Evolutionary conservation across 352 stramenopile genomes (phyloP).

Genomic region (Phytopythium litorale): DNA sequence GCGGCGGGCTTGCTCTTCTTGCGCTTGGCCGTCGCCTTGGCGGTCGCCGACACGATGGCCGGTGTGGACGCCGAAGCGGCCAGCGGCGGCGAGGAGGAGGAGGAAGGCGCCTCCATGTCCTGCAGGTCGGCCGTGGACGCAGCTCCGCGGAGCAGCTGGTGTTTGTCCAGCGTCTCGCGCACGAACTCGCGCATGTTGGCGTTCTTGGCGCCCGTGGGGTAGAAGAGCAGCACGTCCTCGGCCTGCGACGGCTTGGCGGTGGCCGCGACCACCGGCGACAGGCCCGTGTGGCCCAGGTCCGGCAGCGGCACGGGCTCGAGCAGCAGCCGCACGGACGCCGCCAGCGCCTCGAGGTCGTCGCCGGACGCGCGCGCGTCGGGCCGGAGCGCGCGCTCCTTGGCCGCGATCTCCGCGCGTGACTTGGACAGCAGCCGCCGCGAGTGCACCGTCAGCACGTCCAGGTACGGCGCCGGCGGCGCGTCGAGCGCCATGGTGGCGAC

Average conservation of each 20-base stretch:
- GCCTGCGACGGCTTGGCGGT: conserved; percentile 2
- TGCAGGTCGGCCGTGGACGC: conserved; percentile 9
- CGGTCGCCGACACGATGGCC: conserved; percentile 7
- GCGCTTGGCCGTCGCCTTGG: conserved; percentile 9
- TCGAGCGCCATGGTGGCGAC: background rate
- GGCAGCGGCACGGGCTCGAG: conserved; percentile 60
- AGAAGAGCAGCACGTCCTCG: conserved; percentile 57
- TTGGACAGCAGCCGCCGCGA: conserved; percentile 43
- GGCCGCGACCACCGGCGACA: conserved; percentile 10
- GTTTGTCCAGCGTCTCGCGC: conserved; percentile 49
- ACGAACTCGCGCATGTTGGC: conserved; percentile 69
- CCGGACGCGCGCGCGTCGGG: conserved; percentile 3
- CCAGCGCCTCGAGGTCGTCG: conserved; percentile 28
- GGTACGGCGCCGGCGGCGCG: conserved; percentile 27
- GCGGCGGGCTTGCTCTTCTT: conserved; percentile 8
- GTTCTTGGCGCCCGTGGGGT: conserved; percentile 67
- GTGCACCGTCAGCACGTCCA: conserved; percentile 68
- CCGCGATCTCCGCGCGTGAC: conserved; percentile 27
- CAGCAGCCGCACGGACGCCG: conserved; percentile 41
- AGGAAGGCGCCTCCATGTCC: too few relatives aligned
- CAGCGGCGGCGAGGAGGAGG: conserved; percentile 4
- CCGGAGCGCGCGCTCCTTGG: conserved; percentile 4
- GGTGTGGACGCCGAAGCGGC: conserved; percentile 17
- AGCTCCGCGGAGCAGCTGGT: conserved; percentile 12
- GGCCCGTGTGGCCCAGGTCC: conserved; percentile 50